Base-by-base conservation (phyloP, 2,329 filamentous ascomycete species). In the Colletotrichum viniferum region DNA sequence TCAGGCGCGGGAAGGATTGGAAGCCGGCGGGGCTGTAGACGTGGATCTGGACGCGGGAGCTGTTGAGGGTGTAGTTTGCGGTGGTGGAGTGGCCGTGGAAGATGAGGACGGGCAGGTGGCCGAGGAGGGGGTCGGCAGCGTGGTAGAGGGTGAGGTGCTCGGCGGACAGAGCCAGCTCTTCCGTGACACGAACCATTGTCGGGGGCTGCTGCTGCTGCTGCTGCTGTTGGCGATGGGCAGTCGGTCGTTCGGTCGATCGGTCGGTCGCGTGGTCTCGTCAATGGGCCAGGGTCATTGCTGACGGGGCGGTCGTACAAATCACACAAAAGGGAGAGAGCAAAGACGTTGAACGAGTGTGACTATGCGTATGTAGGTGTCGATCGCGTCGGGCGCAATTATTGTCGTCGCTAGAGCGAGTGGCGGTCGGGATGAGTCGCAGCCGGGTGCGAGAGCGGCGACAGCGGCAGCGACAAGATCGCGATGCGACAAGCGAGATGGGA, bases 41-140 rank as follows among this genome's bases (percentile, higher is more conserved):
- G 85, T 98, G 97, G 78, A 97, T 91, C 87, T 98, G 96, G 79
- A 98, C 96, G 84, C 97, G 94, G 77, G 96, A 98, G 86, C 94
- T 96, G 85, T 95, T 97, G 81, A 93, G 92, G 64, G 92, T 95
- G 78, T 94, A 94, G 85, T 98, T 97, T 81, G 95, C 93, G 58
- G 95, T 97, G 34, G 96, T 96, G 62, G 96, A 96, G 18, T 96
- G 92, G 16, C 96, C 96, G 84, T 98, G 95, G 89, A 98, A 98
- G 84, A 98, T 90, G 79, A 98, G 90, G 79, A 98, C 89, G 67
- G 96, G 92, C 77, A 96, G 89, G 86, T 96, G 91, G 84, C 93
- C 93, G 72, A 97, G 93, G 78, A 96, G 88, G 76, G 95, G 92
- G 85, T 99, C 97, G 83, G 93, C 94, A 80, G 95, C 92, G 86